Evolutionary conservation across 176 grass and related monocot genomes (phyloP), one percentile per base, ranked within the genome.

Genomic region (Alopecurus myosuroides): DNA sequence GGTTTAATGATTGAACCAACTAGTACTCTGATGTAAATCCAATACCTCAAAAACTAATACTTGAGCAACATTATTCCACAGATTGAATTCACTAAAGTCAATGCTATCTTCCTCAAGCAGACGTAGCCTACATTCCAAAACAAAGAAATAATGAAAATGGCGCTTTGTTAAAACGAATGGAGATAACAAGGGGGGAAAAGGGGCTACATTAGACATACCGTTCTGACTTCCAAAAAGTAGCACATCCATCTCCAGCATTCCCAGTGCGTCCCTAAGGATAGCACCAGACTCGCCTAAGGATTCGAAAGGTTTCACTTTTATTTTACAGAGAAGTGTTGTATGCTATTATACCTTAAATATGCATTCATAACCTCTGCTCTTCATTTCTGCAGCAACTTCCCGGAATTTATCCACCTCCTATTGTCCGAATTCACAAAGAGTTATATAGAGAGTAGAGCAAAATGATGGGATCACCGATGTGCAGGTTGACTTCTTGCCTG

Each of bases 41-140:
- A 89, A 48, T 92, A 97, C 95, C 95, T 98, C 90, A 77, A 98
- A 90, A 81, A 98, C 90, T 88, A 91, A 87, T 82, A 98, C 70
- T 85, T 95, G 92, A 80, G 95, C 95, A 81, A 95, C 92, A 87
- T 98, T 98, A 90, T 98, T 86, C 79, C 86, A 87, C 19, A 98
- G 95, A 78, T 88, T 90, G 84, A 90, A 91, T 85, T 80, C 76
- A 81, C 79, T 98, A 83, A 95, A 98, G 52, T 98, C 88, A 82
- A 95, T 93, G 84, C 76, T 91, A 76, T 91, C 90, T 78, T 89
- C 95, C 71, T 94, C 95, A 88, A 94, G 81, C 85, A 98, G 82
- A 57, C 35, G 81, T 41, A 98, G 88, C 83, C 95, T 98, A 85
- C 79, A 93, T 55, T 39, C 70, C 82, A 19, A 77, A 90, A 70